Evolutionary conservation across 805 yeast species (phyloP), one percentile per base, ranked within the genome.

Genomic region (Candida dajiaensis): DNA sequence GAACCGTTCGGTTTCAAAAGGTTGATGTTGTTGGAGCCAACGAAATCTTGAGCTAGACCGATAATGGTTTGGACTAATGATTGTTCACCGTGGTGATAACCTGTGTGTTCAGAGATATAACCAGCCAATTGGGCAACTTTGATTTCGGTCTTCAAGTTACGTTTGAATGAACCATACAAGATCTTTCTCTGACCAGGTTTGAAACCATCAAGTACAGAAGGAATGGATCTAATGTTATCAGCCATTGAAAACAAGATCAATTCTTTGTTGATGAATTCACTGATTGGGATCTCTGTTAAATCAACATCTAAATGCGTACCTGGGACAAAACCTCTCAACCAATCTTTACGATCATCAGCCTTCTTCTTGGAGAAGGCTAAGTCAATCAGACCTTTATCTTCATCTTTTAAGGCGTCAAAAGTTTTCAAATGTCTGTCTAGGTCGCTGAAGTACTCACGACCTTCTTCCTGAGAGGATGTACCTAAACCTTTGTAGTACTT

Each of bases 401-500:
- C 80, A 11, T 79, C 88, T 64, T 86, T 83, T 42, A 94, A 72
- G 8, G 89, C 76, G 62, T 87, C 89, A 64, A 94, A 94, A 25
- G 77, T 76, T 62, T 94, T 94, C 69, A 88, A 73, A 68, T 94
- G 99, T 52, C 73, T 81, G 55, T 86, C 96, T 28, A 94, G 72
- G 51, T 85, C 85, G 38, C 88, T 71, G 65, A 94, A 94, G 61
- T 94, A 94, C 61, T 87, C 94, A 54, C 94, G 80, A 50, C 86
- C 87, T 66, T 94, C 99, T 31, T 71, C 76, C 23, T 81, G 79
- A 1, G 82, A 76, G 1, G 98, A 92, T 4, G 99, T 89, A 80
- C 99, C 99, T 75, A 94, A 77, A 79, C 99, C 99, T 75, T 94
- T 94, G 71, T 89, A 94, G 72, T 94, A 94, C 76, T 94, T 94